phyloP scores from a whole-genome alignment of 2,329 filamentous ascomycete species.

The Sporothrix variecibatus region DNA sequence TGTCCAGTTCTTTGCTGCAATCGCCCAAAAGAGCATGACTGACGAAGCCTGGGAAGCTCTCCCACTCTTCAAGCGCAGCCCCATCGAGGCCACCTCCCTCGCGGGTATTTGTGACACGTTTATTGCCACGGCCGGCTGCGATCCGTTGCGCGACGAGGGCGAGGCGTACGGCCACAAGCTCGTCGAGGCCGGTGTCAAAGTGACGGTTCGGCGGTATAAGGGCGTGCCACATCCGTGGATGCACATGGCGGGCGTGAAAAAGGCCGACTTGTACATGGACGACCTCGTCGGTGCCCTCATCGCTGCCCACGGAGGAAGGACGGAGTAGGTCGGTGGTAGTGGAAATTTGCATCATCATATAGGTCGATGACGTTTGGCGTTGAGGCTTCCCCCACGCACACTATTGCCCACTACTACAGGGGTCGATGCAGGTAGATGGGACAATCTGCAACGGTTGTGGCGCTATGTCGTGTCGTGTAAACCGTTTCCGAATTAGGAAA shows the following conservation, averaged over 20 bases:
- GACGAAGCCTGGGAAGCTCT: not conserved
- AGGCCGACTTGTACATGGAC: too few species aligned
- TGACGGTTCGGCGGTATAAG: not conserved
- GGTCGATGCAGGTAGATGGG: too few species aligned
- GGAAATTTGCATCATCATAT: too few species aligned
- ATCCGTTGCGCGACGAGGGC: constrained; percentile 26
- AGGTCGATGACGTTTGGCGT: too few species aligned
- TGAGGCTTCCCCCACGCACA: too few species aligned
- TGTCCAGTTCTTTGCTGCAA: not conserved
- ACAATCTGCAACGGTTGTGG: too few species aligned
- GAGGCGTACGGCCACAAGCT: constrained; percentile 23
- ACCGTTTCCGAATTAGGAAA: too few species aligned
- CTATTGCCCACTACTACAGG: too few species aligned
- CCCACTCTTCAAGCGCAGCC: constrained; percentile 35
- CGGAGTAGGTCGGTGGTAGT: too few species aligned
- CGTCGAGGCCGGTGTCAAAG: constrained; percentile 11
- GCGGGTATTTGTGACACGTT: constrained; percentile 43
- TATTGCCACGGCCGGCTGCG: constrained; percentile 15
- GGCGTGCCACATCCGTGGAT: constrained; percentile 4
- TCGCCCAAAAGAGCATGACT: not conserved
- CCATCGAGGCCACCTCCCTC: constrained; percentile 49
- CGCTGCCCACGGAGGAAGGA: too few species aligned
- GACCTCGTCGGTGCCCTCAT: too few species aligned
- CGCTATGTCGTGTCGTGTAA: too few species aligned
- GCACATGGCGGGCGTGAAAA: not conserved